Conservation (phyloP, 2,329 filamentous ascomycete species). For the Myriangium duriaei region DNA sequence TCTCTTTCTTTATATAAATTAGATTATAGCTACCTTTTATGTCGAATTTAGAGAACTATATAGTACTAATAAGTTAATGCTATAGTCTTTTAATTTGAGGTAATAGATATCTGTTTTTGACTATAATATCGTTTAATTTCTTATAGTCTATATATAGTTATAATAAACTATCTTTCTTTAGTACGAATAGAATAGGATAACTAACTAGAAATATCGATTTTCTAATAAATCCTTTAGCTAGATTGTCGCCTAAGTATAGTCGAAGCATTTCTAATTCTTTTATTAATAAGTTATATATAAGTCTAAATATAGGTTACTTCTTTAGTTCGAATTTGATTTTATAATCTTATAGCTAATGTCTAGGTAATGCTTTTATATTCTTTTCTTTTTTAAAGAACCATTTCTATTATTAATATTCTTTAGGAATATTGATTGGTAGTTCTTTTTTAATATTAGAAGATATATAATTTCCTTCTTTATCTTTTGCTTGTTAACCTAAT, state of each 20-base stretch:
- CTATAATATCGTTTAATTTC: slow-evolving; percentile 21
- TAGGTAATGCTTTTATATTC: background rate
- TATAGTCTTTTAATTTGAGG: slow-evolving; percentile 18
- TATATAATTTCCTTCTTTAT: too few species aligned
- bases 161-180: too few species aligned
- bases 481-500: too few species aligned
- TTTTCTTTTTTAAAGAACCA: background rate
- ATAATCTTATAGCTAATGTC: slow-evolving; percentile 2
- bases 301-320: slow-evolving; percentile 2
- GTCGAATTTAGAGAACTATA: slow-evolving; percentile 17
- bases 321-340: background rate
- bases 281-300: slow-evolving; percentile 2
- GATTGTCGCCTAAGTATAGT: background rate
- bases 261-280: background rate
- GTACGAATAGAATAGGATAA: too few species aligned
- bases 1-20: slow-evolving; percentile 15
- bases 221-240: slow-evolving; percentile 1
- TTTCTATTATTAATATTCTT: too few species aligned
- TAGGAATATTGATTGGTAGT: too few species aligned
- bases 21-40: slow-evolving; percentile 16
- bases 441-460: too few species aligned
- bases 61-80: slow-evolving; percentile 12
- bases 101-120: slow-evolving; percentile 21
- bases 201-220: slow-evolving; percentile 2
- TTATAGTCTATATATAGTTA: slow-evolving; percentile 22